Evolutionary conservation across 1,139 yeast species (phyloP), one percentile per base, ranked within the genome.

Genomic region (Candida sp.): DNA sequence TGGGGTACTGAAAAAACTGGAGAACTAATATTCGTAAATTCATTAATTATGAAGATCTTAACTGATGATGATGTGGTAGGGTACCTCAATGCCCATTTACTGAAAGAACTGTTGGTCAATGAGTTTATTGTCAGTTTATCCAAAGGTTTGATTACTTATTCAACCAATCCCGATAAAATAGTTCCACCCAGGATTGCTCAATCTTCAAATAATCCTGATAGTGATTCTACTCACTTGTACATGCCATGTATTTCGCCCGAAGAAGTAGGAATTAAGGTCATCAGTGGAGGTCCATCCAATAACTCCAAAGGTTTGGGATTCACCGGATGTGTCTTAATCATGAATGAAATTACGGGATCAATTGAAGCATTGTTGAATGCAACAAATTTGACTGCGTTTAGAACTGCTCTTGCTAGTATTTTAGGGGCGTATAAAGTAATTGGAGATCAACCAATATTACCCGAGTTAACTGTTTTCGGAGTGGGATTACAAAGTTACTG

Each of bases 401-500:
- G 89, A 53, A 84, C 90, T 1, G 88, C 88, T 0, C 63, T 84
- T 48, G 81, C 83, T 22, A 73, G 81, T 27, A 66, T 77, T 6
- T 57, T 81, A 15, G 79, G 81, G 0, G 57, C 82, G 47, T 61
- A 62, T 9, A 70, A 67, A 43, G 66, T 65, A 2, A 60, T 75
- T 34, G 52, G 52, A 3, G 49, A 49, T 22, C 35, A 43, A 5
- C 42, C 50, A 5, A 45, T 62, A 5, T 49, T 61, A 9, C 63
- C 67, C 0, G 63, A 60, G 38, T 33, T 77, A 34, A 54, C 73
- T 8, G 80, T 77, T 1, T 79, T 79, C 57, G 90, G 90, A 0
- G 78, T 79, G n/a, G 89, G 90, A 0, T 68, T 73, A 23, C 89
- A 84, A 56, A 84, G 84, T 0, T 74, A 72, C 50, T 84, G 89